Base-by-base conservation (phyloP, 345 rosid species). In the Camelina neglecta region DNA sequence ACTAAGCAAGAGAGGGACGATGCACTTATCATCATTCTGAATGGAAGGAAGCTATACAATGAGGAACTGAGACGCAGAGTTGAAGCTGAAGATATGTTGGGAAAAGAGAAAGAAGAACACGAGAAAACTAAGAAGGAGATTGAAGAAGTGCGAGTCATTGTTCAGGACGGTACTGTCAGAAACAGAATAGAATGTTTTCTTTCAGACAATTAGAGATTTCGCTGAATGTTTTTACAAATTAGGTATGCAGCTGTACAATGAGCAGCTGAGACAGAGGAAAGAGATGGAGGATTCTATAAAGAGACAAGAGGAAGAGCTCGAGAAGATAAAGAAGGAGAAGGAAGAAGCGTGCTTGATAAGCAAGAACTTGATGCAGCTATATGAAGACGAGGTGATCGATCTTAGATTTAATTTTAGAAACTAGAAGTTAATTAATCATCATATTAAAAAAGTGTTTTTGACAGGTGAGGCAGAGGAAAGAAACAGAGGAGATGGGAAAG, bases 1-100 rank as follows among this genome's bases (percentile, higher is more conserved):
- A 60, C 72, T 16, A 84, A 75, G 74, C 67, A 64, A 41, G 75
- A 69, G 72, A 79, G 81, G 67, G 84, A 85, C 26, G 82, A 85
- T 31, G 88, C 80, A 10, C 85, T 69, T 44, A 54, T 53, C 60
- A 73, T 78, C 51, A 73, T 78, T 23, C 59, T 75, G n/a, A 65
- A 41, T 76, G 78, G 80, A 45, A 69, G 82, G 48, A 73, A 74
- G 58, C 56, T 78, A 29, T 85, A 83, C 77, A 50, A 48, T 35
- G 83, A 74, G 63, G 85, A 78, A 76, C 72, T 80, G 42, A 76
- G 81, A 74, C 73, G 63, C 47, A 57, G 82, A 80, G 81, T 62
- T 70, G 82, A 82, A 51, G 67, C 71, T 57, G 87, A 84, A 51
- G 82, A 58, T 60, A 69, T 36, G 35, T 21, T 79, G 21, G 66